Conservation (phyloP, 2,329 filamentous ascomycete genomes). For the Cercospora canescens region DNA sequence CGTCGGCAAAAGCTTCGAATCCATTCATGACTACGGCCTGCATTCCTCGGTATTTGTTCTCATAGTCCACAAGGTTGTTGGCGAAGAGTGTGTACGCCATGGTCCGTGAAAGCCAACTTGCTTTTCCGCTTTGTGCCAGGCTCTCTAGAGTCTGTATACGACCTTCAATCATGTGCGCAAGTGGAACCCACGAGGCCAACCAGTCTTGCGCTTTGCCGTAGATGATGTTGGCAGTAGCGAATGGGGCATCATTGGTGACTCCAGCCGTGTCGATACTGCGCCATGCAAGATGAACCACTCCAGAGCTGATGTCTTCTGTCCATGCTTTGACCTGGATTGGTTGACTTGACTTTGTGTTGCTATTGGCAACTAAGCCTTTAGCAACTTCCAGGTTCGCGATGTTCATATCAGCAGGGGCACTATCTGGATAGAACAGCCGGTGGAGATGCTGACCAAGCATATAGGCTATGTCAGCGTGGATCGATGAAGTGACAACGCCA, state of each 20-base stretch:
- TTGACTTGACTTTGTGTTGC: neutral
- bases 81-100: slow-evolving; percentile 35
- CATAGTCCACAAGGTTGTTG: slow-evolving; percentile 20
- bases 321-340: slow-evolving; percentile 11
- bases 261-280: slow-evolving; percentile 11
- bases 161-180: slow-evolving; percentile 30
- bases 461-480: slow-evolving; percentile 40
- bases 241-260: slow-evolving; percentile 11
- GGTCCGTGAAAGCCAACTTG: slow-evolving; percentile 29
- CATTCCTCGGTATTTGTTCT: slow-evolving; percentile 18
- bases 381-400: slow-evolving; percentile 42
- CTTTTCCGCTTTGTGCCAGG: slow-evolving; percentile 29
- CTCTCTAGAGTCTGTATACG: slow-evolving; percentile 31
- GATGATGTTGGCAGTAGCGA: slow-evolving; percentile 27
- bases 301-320: neutral
- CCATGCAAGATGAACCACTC: slow-evolving; percentile 3
- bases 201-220: slow-evolving; percentile 29
- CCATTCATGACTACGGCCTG: slow-evolving; percentile 29
- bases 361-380: slow-evolving; percentile 25
- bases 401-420: slow-evolving; percentile 33
- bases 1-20: slow-evolving; percentile 37
- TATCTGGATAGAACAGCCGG: neutral
- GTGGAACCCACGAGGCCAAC: slow-evolving; percentile 29
- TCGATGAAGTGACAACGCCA: slow-evolving; percentile 41
- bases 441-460: slow-evolving; percentile 35